Base-by-base conservation (phyloP, 1,139 yeast genomes). In the Lodderomyces margitis region DNA sequence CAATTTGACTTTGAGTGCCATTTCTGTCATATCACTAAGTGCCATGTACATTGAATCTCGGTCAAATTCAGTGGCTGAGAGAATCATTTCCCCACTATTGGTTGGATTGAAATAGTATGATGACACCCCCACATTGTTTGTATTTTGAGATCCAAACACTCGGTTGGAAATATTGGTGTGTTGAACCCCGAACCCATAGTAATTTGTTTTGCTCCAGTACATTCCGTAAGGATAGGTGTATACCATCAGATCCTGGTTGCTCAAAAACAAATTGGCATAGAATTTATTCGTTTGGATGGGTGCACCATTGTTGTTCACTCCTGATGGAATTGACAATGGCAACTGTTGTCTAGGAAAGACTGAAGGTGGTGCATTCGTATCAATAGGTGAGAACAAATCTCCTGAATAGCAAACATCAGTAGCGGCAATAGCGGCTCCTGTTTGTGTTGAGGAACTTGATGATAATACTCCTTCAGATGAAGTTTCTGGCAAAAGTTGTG, bases 181-280 rank as follows among this genome's bases (percentile, higher is more conserved):
- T 36, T 86, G 78, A 9, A 87, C 70, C 3, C 83, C 95, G 39
- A 88, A 64, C 4, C 91, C 92, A 54, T 68, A 71, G 51, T 64
- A 63, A 37, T 54, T 62, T 5, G 34, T 24, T 21, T 67, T 68
- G 21, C 54, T 55, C 72, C 75, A 81, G 82, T 87, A 87, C 34
- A 88, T 62, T 1, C 88, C 81, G 56, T 87, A 88, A 1, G 97
- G 97, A 54, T 83, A 89, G 1, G 95, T 78, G 83, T 87, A 87
- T 4, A 83, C 76, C 52, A 70, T 83, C 41, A 77, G 64, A 9
- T 76, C 74, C 56, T 86, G 92, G 33, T 66, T 64, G 1, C 74
- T 92, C 19, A 89, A 74, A 46, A 87, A 64, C 57, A 88, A 65
- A 61, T 89, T 89, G 8, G 87, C 83, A 58, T 85, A 88, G 61